phyloP scores from a whole-genome alignment of 495 filamentous ascomycete genomes.

The Neurospora sublineolata region DNA sequence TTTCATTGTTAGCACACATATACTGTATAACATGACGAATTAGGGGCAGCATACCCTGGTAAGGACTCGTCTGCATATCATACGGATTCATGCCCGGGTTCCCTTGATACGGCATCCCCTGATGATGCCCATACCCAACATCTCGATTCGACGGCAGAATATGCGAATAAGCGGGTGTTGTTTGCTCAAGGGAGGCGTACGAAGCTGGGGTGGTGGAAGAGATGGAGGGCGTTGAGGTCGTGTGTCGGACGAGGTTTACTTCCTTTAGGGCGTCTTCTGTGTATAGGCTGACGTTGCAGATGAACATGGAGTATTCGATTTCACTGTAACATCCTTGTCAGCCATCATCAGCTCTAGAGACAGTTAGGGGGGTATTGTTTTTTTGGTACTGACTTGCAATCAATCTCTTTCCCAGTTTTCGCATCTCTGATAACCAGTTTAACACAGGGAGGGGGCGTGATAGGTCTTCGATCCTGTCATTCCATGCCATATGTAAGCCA shows the following conservation, averaged over 20 bases:
- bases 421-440: constrained; percentile 71
- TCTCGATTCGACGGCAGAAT: constrained; percentile 24
- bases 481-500: constrained; percentile 1
- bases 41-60: constrained; percentile 8
- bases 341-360: neutral
- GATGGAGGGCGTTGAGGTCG: constrained; percentile 78
- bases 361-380: neutral
- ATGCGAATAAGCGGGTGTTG: constrained; percentile 22
- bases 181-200: constrained; percentile 21
- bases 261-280: constrained; percentile 70
- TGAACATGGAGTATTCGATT: constrained; percentile 76
- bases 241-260: constrained; percentile 88
- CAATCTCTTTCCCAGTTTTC: constrained; percentile 71
- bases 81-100: constrained; percentile 15
- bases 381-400: constrained; percentile 60
- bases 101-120: constrained; percentile 12
- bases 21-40: neutral
- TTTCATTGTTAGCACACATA: neutral
- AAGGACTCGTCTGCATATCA: constrained; percentile 12
- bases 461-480: constrained; percentile 76
- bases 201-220: constrained; percentile 48
- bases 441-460: constrained; percentile 91
- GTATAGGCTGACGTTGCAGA: constrained; percentile 90
- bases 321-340: constrained; percentile 25
- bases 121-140: constrained; percentile 9